Percentiles rank a stretch among this genome's conserved stretches.
phyloP scores from a whole-genome alignment of 148 eudicot genomes.

The Camellia granthamiana region DNA sequence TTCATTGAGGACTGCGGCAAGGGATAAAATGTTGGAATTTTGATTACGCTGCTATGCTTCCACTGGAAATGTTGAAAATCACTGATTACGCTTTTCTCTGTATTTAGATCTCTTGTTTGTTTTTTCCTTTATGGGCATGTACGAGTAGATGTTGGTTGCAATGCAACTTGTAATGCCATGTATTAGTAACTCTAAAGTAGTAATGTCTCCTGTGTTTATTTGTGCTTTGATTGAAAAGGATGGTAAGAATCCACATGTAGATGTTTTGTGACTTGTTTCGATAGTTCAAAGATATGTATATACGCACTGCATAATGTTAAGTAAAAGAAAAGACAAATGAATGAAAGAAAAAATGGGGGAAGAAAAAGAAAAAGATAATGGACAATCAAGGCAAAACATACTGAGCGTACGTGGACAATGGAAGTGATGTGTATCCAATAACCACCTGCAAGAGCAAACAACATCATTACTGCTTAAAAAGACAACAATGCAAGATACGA shows the following conservation, averaged over 20 bases:
- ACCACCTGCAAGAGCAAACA: slow-evolving; percentile 60
- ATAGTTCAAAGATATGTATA: too few species aligned
- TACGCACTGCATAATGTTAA: too few species aligned
- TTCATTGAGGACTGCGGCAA: too few species aligned
- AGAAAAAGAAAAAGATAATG: background rate
- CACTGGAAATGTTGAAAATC: background rate
- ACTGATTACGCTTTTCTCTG: background rate
- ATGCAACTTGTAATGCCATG: too few species aligned
- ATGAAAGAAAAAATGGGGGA: background rate
- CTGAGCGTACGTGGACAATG: slow-evolving; percentile 87
- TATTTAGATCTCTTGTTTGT: too few species aligned
- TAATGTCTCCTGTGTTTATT: too few species aligned
- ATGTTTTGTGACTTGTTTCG: too few species aligned
- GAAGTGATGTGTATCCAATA: slow-evolving; percentile 85
- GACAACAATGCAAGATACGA: background rate
- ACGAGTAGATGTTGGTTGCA: background rate
- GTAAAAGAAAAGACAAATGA: background rate
- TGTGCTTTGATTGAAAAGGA: too few species aligned
- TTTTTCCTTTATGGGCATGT: background rate
- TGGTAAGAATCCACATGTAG: too few species aligned
- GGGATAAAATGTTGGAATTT: background rate
- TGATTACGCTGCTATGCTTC: background rate
- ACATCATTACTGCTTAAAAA: slow-evolving; percentile 16
- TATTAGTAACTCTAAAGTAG: too few species aligned
- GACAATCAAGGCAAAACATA: slow-evolving; percentile 28